phyloP scores from a whole-genome alignment of 257 asterid genomes.

The Nicotiana otophora region DNA sequence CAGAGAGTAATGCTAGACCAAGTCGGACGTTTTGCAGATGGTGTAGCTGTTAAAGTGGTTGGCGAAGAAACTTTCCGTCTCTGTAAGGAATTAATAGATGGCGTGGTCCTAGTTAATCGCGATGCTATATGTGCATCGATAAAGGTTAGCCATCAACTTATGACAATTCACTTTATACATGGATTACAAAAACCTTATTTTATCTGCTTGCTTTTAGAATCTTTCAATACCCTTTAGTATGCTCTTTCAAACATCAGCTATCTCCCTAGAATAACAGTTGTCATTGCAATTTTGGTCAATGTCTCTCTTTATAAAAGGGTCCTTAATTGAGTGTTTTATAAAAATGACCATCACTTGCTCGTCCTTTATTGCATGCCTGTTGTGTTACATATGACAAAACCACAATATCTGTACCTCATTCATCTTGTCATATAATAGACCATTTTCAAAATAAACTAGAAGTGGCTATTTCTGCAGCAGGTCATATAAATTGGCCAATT shows the following conservation, averaged over 20 bases:
- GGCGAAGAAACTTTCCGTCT: slow-evolving; percentile 82
- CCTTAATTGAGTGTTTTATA: not conserved
- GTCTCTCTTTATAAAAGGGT: not conserved
- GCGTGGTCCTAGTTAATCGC: slow-evolving; percentile 80
- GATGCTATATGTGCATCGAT: slow-evolving; percentile 93
- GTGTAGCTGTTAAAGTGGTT: slow-evolving; percentile 91
- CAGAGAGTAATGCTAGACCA: slow-evolving; percentile 71
- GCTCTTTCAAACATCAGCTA: not conserved
- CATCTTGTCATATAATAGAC: not conserved
- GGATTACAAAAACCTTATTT: not conserved
- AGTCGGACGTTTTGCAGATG: slow-evolving; percentile 95
- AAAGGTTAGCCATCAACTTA: slow-evolving; percentile 45
- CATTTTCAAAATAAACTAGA: not conserved
- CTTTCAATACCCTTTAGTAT: not conserved
- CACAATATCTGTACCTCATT: not conserved
- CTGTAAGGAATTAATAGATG: slow-evolving; percentile 76
- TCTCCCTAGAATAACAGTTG: not conserved
- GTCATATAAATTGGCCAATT: too few species aligned
- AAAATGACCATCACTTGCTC: not conserved
- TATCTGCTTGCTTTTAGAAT: not conserved
- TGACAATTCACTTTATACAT: not conserved
- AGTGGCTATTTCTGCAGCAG: not conserved
- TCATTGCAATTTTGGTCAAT: not conserved
- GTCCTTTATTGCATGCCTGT: not conserved
- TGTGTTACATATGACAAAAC: not conserved